Conservation (phyloP, 2,329 filamentous ascomycete genomes). For the Dissoconium aciculare region DNA sequence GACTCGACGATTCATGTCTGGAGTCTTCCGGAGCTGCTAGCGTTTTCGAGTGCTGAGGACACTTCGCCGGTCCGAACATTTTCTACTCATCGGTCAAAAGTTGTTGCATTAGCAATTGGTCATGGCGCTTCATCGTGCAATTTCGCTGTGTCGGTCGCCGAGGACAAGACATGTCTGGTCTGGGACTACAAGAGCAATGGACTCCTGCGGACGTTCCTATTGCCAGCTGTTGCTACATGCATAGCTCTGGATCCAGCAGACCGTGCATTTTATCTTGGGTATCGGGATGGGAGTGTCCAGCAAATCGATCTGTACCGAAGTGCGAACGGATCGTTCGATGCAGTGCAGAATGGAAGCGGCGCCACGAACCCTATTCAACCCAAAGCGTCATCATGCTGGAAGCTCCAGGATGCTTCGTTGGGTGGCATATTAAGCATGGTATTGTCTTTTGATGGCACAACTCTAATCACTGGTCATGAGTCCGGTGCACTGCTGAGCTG, state of each 20-base stretch:
- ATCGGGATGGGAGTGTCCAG: slow-evolving; percentile 67
- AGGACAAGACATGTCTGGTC: slow-evolving; percentile 75
- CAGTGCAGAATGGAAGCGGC: slow-evolving; percentile 11
- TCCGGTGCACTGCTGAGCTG: slow-evolving; percentile 67
- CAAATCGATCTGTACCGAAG: slow-evolving; percentile 54
- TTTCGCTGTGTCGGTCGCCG: slow-evolving; percentile 69
- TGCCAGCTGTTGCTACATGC: slow-evolving; percentile 58
- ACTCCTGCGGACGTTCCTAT: slow-evolving; percentile 64
- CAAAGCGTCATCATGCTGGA: slow-evolving; percentile 22
- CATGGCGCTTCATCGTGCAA: slow-evolving; percentile 59
- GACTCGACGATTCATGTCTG: slow-evolving; percentile 90
- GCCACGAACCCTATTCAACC: slow-evolving; percentile 27
- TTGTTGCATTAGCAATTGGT: slow-evolving; percentile 48
- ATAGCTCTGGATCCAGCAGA: slow-evolving; percentile 68
- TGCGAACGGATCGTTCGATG: slow-evolving; percentile 10
- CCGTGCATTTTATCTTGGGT: slow-evolving; percentile 65
- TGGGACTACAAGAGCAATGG: slow-evolving; percentile 82
- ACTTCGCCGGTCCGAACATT: slow-evolving; percentile 63
- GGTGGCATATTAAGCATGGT: slow-evolving; percentile 54
- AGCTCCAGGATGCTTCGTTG: slow-evolving; percentile 32
- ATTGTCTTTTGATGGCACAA: slow-evolving; percentile 69
- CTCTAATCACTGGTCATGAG: slow-evolving; percentile 64
- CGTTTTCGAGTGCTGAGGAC: slow-evolving; percentile 41
- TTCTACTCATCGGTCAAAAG: slow-evolving; percentile 58
- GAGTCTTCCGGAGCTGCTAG: slow-evolving; percentile 63